phyloP scores from a whole-genome alignment of 768 basidiomycete species.

The Podaxis sp. region DNA sequence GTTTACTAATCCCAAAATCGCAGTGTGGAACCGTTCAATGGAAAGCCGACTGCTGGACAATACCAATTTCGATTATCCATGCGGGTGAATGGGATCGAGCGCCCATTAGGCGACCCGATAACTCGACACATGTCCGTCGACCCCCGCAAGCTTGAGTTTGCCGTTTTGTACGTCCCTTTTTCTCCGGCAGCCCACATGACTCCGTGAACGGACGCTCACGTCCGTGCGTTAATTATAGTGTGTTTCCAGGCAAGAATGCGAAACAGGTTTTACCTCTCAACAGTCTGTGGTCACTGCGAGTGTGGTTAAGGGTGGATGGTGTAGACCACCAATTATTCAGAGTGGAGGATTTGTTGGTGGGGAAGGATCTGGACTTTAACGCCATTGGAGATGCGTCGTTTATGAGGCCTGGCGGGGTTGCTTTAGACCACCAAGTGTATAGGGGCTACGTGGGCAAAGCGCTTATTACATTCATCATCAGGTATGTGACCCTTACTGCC shows the following conservation, averaged over 20 bases:
- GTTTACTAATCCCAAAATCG: not conserved
- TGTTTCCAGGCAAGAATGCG: conserved; percentile 47
- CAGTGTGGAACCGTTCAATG: conserved; percentile 43
- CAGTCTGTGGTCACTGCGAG: conserved; percentile 52
- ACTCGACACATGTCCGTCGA: conserved; percentile 45
- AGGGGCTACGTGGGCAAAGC: conserved; percentile 53
- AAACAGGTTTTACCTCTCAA: conserved; percentile 46
- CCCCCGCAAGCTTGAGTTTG: conserved; percentile 52
- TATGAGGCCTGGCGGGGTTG: conserved; percentile 40
- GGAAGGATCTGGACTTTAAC: conserved; percentile 60
- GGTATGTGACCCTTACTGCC: conserved; percentile 26
- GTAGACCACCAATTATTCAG: conserved; percentile 62
- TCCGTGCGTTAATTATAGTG: conserved; percentile 25
- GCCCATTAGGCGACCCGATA: conserved; percentile 44
- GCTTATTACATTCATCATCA: conserved; percentile 49
- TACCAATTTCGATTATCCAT: conserved; percentile 53
- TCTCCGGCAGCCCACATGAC: not conserved
- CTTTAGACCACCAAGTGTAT: conserved; percentile 46
- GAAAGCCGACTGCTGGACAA: conserved; percentile 36
- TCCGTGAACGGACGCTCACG: not conserved
- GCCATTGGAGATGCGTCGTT: conserved; percentile 54
- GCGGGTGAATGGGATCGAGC: conserved; percentile 51
- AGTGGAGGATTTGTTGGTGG: conserved; percentile 63
- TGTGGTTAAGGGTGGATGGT: conserved; percentile 57
- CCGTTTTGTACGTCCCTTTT: conserved; percentile 48